Base-by-base conservation (phyloP, 169 alveolate species). In the Eimeria necatrix region DNA sequence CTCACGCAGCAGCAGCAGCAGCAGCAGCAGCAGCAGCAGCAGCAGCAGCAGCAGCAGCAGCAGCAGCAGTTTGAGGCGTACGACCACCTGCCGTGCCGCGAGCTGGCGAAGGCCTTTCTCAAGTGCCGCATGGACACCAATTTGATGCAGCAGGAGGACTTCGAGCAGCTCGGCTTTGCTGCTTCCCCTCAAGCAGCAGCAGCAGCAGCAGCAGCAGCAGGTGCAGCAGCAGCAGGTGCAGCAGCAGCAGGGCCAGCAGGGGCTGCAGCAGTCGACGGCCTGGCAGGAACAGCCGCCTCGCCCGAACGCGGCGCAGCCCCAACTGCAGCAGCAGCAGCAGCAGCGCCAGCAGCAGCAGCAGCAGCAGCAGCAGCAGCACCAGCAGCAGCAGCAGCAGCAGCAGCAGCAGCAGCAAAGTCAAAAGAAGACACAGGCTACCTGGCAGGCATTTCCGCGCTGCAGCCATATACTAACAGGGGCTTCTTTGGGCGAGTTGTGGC, bases 61-160 rank as follows among this genome's bases (percentile, higher is more conserved):
- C 41, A 9, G 12, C 32, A 20, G 9, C 8, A 24, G 24, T 12
- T 22, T 68, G 46, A 6, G 78, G 78, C 87, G 76, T 96, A 95
- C n/a, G 95, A 96, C 86, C 92, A 97, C 46, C 24, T 93, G 53
- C 91, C 92, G 24, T 96, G 97, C 64, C 64, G 97, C 4, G 12
- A 7, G 18, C 85, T 90, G 32, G 95, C 97, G 9, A 89, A 96
- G 76, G 83, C 53, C 78, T 96, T 95, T 53, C 92, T 96, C 85
- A 60, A 95, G 56, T 96, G 97, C 92, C 88, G 97, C 48, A 96
- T 96, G 60, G 95, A 96, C 16, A 22, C 20, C 24, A 78, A 78
- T 48, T 48, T 78, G 18, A 78, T 78, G 88, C 61, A 51, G 6
- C 70, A 26, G 4, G 88, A 78, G 48, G 48, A 78, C 10, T 41